These are phyloP conservation scores for Cardamine resedifolia DNA, from an alignment of 345 rosid species.

Conservation along the genomic window DNA sequence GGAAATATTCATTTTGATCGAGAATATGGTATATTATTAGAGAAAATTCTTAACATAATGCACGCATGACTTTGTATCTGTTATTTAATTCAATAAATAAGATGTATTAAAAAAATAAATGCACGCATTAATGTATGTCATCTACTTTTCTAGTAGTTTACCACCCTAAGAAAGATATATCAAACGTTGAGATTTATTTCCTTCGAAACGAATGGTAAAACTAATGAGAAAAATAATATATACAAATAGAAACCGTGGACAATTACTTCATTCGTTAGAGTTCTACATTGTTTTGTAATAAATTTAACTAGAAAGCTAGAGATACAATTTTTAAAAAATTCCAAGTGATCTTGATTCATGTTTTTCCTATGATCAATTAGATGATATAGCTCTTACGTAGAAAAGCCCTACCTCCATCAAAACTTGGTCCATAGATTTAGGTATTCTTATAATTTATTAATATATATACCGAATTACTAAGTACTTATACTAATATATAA, in stretches of 20 bases:
- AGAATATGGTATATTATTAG: constrained; percentile 9
- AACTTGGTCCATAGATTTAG: constrained; percentile 35
- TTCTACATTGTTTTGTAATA: constrained; percentile 14
- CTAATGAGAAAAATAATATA: constrained; percentile 8
- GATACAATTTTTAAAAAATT: background rate
- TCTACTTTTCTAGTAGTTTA: constrained; percentile 7
- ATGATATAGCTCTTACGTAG: constrained; percentile 32
- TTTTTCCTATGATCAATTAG: constrained; percentile 25
- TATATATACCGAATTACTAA: constrained; percentile 27
- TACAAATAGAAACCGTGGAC: constrained; percentile 22
- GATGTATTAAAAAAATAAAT: too few species aligned
- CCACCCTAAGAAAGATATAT: background rate
- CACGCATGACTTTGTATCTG: too few species aligned
- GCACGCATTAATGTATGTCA: constrained; percentile 16
- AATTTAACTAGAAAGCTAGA: constrained; percentile 23
- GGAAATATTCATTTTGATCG: constrained; percentile 24
- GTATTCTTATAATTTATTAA: constrained; percentile 12
- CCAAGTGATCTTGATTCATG: constrained; percentile 30
- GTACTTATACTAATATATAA: too few species aligned
- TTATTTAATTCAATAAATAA: too few species aligned
- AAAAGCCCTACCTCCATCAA: constrained; percentile 35
- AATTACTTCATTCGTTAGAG: constrained; percentile 25
- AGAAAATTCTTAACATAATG: too few species aligned
- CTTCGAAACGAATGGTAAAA: constrained; percentile 1
- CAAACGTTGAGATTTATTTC: background rate